Base-by-base conservation (phyloP, 495 filamentous ascomycete genomes). In the Aspergillus affinis region DNA sequence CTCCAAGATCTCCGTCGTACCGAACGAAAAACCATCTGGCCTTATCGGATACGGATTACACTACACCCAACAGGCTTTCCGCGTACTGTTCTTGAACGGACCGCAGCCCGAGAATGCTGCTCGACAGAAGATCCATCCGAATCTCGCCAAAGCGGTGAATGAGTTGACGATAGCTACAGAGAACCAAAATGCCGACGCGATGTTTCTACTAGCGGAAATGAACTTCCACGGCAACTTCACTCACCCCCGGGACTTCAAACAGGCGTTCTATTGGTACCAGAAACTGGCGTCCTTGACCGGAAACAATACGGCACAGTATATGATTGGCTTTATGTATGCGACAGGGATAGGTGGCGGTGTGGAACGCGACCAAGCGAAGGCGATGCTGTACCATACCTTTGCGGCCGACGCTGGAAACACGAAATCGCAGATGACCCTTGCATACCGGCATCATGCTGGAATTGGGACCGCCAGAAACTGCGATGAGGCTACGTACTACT, bases 171-270 rank as follows among this genome's bases (percentile, higher is more conserved):
- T 84, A 45, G 91, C 95, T 21, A 90, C 90, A 29, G 75, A 84
- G 60, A 87, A 88, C 57, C 56, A 69, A 19, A 90, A 94, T 67
- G 79, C 90, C 3, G 94, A 98, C 72, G 95, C 95, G 23, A 87
- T 97, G 51, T 97, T 88, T 69, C 78, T 96, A 18, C 78, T 99
- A 18, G 95, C 90, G 32, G 90, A 98, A 73, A 89, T 98, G 86
- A 97, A 92, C 72, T 97, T 97, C 73, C 91, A 94, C 70, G 95
- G 94, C 72, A 97, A 97, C 72, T 98, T 85, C 74, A 87, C 91
- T 6, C 83, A 97, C 71, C 93, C 94, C 3, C 82, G 87, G 56
- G 86, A 97, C 70, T 93, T 97, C 72, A 80, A 79, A 51, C 82
- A 87, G 54, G 91, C 95, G 0, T 97, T 97, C 70, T 74, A 82